Evolutionary conservation across 2,329 filamentous ascomycete genomes (phyloP), one percentile per base, ranked within the genome.

Genomic region (Claviceps sp.): DNA sequence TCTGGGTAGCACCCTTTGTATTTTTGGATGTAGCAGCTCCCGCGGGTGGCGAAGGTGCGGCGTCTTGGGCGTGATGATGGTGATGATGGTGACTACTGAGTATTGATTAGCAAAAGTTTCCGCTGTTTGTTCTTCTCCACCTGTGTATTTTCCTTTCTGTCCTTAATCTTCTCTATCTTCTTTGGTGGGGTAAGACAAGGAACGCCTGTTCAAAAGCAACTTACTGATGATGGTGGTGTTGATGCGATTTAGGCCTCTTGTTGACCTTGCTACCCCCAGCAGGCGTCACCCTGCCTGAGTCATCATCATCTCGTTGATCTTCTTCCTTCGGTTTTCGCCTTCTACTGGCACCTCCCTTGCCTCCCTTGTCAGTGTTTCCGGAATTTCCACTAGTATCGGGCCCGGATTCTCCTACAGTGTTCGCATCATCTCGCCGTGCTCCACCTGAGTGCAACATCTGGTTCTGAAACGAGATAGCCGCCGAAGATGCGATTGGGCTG

Each of bases 291-390:
- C 81, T 73, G 26, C 82, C 83, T 37, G 76, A 78, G 53, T 73
- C 78, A 53, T 80, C 81, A 53, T 93, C 87, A 55, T 81, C 88
- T 56, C 77, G 78, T 34, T 66, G 66, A 3, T 88, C 85, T 45
- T 93, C 89, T 50, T 95, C 87, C 62, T 89, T 88, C 2, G 83
- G 71, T 65, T 89, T 87, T 55, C 87, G 75, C 53, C 83, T 76
- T 62, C 82, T 81, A 43, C 74, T 11, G 11, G 26, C 26, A 5
- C n/a, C 45, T 16, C 30, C 26, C n/a, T 82, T 81, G 43, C 74
- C 76, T 40, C 74, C 76, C 40, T 46, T 51, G 44, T 36, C 48
- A 3, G 38, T 47, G 45, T 78, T 73, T 9, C 71, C 70, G 4
- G 52, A 55, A 61, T 72, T 78, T 51, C 60, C 65, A 36, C 57